Evolutionary conservation across 495 filamentous ascomycete species (phyloP), one percentile per base, ranked within the genome.

Genomic region (Sabuloglossum arenarium): DNA sequence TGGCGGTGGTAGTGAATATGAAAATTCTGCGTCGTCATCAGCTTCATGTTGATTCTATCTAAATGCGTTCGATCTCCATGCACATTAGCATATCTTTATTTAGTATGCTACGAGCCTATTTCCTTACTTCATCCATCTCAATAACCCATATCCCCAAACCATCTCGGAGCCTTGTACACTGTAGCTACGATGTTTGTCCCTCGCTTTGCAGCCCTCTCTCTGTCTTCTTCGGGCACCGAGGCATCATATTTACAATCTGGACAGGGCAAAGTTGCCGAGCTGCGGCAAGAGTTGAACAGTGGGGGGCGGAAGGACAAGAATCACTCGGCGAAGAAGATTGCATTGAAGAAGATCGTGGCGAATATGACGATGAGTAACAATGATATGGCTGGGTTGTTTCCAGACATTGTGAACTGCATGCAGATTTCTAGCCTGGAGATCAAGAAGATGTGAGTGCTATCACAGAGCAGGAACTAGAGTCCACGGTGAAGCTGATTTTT

Each of bases 341-440:
- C 91, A 29, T 75, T 99, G 53, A 99, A 99, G 80, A 96, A 96
- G 75, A 97, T 99, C 61, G 91, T 99, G 64, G 91, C 91, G 61
- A 99, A 97, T 66, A 97, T 99, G 91, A 97, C 91, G 56, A 97
- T 97, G 91, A 95, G 88, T 77, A 99, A 97, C 68, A 99, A 99
- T 63, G 91, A 99, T 68, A 99, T 99, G 91, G 84, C 96, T 54
- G 87, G 85, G 24, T 71, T 99, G 58, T 99, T 99, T 61, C 88
- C 93, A 25, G 91, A 99, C 67, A 81, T 99, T 37, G 82, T 97
- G 61, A 80, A 72, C 53, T 94, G 88, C 72, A 99, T 99, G 91
- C 79, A 83, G 57, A 84, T 97, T 56, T 83, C 82, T 46, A 89
- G 83, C 61, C 71, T 97, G 66, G 91, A 99, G 73, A 96, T 99